These are phyloP conservation scores for Lachancea cidri DNA, from an alignment of 805 yeast species.

Conservation along the genomic window DNA sequence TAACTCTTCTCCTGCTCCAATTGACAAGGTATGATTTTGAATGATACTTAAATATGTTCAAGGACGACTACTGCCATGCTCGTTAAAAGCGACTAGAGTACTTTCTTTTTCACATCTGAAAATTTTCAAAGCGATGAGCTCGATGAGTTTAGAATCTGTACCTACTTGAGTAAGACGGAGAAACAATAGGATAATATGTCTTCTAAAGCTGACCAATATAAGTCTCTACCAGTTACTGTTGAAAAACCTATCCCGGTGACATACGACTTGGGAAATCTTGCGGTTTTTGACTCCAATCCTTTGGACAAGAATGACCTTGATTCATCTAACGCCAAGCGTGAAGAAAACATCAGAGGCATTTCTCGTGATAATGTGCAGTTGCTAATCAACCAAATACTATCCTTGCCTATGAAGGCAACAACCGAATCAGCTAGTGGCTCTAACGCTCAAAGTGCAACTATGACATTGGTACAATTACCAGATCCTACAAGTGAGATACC, in stretches of 20 bases:
- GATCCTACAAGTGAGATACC: constrained; percentile 79
- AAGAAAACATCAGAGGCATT: constrained; percentile 53
- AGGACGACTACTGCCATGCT: too few relatives aligned
- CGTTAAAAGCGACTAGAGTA: too few relatives aligned
- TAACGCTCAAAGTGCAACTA: constrained; percentile 59
- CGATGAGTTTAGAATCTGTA: constrained; percentile 1
- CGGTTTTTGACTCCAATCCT: constrained; percentile 87
- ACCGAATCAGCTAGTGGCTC: constrained; percentile 61
- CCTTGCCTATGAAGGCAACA: constrained; percentile 84
- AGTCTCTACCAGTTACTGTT: constrained; percentile 64
- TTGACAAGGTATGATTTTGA: too few relatives aligned
- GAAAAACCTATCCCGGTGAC: constrained; percentile 86
- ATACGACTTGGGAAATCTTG: constrained; percentile 85
- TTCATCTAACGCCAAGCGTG: constrained; percentile 49
- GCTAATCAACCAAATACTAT: constrained; percentile 81
- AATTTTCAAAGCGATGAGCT: constrained; percentile 11
- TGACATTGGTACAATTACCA: constrained; percentile 82
- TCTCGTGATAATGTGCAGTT: constrained; percentile 93
- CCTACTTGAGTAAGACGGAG: neutral
- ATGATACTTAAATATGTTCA: too few relatives aligned
- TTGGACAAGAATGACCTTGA: constrained; percentile 57
- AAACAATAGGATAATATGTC: constrained; percentile 1
- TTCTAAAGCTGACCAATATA: constrained; percentile 13
- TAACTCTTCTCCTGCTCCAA: too few relatives aligned
- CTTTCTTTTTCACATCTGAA: constrained; percentile 4